Percentiles rank a stretch among this genome's conserved stretches.
Conservation (phyloP, 2,329 filamentous ascomycete genomes). For the Trichoderma atroviride region DNA sequence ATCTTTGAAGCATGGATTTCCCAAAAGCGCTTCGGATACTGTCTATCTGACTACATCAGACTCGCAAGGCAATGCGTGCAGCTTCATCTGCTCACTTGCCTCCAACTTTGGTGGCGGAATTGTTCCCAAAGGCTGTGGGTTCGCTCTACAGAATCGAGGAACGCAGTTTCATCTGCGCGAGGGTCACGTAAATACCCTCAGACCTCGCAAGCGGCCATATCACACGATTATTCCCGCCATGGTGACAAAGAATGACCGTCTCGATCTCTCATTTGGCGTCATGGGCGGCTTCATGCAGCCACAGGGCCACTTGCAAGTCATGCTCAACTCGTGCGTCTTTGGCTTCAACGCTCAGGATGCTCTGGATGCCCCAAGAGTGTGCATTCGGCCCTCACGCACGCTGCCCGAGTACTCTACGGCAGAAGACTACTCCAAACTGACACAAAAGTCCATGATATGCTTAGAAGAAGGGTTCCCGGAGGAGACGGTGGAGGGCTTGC, state of each 20-base stretch:
- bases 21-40: background rate
- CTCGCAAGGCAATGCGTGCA: slow-evolving; percentile 18
- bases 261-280: background rate
- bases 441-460: background rate
- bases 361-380: slow-evolving; percentile 17
- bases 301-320: slow-evolving; percentile 18
- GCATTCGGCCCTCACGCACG: slow-evolving; percentile 6
- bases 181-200: background rate
- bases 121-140: slow-evolving; percentile 17
- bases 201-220: slow-evolving; percentile 4
- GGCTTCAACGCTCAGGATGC: slow-evolving; percentile 22
- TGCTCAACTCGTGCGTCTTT: slow-evolving; percentile 25
- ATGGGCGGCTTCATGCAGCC: slow-evolving; percentile 23
- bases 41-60: slow-evolving; percentile 20
- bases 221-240: slow-evolving; percentile 23
- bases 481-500: background rate
- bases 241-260: background rate
- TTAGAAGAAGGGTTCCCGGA: slow-evolving; percentile 16
- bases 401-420: slow-evolving; percentile 11
- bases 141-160: slow-evolving; percentile 12
- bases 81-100: slow-evolving; percentile 22
- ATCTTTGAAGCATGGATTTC: slow-evolving; percentile 13
- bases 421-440: slow-evolving; percentile 12
- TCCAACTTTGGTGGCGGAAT: slow-evolving; percentile 21
- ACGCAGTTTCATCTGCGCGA: slow-evolving; percentile 15